A percentile compares a stretch with the other conserved stretches of the same genome.
Evolutionary conservation across 129 eudicot genomes (phyloP).

Genomic region (Dittrichia graveolens): DNA sequence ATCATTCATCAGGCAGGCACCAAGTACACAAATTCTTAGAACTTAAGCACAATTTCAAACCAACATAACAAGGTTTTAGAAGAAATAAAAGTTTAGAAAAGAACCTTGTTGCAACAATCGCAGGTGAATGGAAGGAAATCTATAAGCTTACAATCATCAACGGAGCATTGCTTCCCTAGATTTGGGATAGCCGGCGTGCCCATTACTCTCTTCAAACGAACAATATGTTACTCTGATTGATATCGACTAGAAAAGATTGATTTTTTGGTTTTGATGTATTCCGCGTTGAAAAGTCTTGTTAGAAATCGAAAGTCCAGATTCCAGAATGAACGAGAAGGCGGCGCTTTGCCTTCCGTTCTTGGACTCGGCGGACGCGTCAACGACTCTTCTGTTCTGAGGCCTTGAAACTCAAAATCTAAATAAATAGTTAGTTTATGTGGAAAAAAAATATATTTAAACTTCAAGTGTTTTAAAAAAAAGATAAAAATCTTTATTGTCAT

Average conservation of each 20-base stretch:
- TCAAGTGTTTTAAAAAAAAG: no score
- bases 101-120: constrained; percentile 80
- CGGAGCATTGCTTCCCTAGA: constrained; percentile 83
- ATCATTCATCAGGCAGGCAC: neutral
- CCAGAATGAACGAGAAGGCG: constrained; percentile 16
- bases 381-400: no score
- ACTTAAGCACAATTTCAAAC: neutral
- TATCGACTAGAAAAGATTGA: neutral
- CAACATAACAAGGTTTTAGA: constrained; percentile 4
- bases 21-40: neutral
- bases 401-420: no score
- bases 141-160: constrained; percentile 72
- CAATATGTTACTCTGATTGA: neutral
- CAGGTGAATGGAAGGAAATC: constrained; percentile 96
- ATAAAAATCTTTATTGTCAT: no score
- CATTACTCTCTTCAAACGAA: constrained; percentile 39
- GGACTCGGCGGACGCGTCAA: no score
- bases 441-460: no score
- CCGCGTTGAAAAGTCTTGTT: constrained; percentile 12
- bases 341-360: neutral
- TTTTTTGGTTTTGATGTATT: constrained; percentile 3
- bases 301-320: constrained; percentile 11
- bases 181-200: constrained; percentile 93
- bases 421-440: no score
- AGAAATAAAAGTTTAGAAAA: neutral